A percentile compares a stretch with the other conserved stretches of the same genome.
Conservation (phyloP, 768 basidiomycete genomes). For the Tulasnella sp. region DNA sequence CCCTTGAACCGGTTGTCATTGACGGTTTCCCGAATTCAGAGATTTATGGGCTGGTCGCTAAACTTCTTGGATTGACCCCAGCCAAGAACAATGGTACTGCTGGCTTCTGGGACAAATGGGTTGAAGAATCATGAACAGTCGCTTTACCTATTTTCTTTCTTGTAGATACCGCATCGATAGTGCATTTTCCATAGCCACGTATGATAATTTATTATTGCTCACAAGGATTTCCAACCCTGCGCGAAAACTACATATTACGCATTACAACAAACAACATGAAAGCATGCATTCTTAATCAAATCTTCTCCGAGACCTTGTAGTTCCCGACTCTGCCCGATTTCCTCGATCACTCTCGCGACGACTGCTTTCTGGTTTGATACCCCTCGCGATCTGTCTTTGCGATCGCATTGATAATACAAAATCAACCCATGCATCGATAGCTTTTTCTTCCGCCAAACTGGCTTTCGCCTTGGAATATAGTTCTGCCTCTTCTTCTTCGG, state of each 20-base stretch:
- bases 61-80: slow-evolving; percentile 53
- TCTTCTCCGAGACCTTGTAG: too few relatives aligned
- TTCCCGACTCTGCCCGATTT: too few relatives aligned
- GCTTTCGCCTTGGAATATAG: not conserved
- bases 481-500: not conserved
- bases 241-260: too few relatives aligned
- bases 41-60: slow-evolving; percentile 70
- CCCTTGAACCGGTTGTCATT: slow-evolving; percentile 39
- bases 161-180: too few relatives aligned
- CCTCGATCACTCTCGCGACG: too few relatives aligned
- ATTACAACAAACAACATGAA: too few relatives aligned
- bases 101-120: slow-evolving; percentile 75
- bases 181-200: too few relatives aligned
- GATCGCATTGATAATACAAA: not conserved
- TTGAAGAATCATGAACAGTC: slow-evolving; percentile 29
- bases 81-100: slow-evolving; percentile 62
- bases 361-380: too few relatives aligned
- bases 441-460: not conserved
- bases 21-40: slow-evolving; percentile 77
- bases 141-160: too few relatives aligned
- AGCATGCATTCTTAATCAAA: too few relatives aligned
- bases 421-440: slow-evolving; percentile 5
- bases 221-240: too few relatives aligned
- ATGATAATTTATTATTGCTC: too few relatives aligned
- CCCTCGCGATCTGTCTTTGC: slow-evolving; percentile 1